Evolutionary conservation across 83 land plant species (phyloP).

Genomic region (Picea mariana): DNA sequence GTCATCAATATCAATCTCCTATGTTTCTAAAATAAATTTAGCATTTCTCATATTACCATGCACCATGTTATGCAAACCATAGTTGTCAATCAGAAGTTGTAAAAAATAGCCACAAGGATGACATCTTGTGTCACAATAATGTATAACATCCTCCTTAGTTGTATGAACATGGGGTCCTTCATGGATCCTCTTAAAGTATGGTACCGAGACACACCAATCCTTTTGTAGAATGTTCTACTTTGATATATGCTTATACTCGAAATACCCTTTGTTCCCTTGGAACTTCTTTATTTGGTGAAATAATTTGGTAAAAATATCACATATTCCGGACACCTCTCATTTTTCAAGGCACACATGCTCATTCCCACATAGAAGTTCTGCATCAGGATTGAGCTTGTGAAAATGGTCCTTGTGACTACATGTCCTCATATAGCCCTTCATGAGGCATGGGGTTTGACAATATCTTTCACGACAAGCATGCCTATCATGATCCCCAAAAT

Average conservation of each 20-base stretch:
- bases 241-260: constrained; percentile 32
- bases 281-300: background rate
- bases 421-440: constrained; percentile 26
- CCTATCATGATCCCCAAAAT: constrained; percentile 7
- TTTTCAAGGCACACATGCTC: constrained; percentile 25
- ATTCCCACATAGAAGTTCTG: constrained; percentile 27
- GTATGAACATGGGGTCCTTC: constrained; percentile 27
- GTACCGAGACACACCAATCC: constrained; percentile 27
- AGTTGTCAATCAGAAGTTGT: constrained; percentile 6
- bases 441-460: constrained; percentile 25
- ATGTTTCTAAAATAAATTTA: too few relatives aligned
- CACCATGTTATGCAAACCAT: constrained; percentile 23
- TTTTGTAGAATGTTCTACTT: constrained; percentile 20
- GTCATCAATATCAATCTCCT: too few relatives aligned
- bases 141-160: constrained; percentile 13
- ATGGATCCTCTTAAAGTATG: constrained; percentile 21
- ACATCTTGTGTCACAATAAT: too few relatives aligned
- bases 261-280: constrained; percentile 23
- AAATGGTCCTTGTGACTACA: constrained; percentile 32
- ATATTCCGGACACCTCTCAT: constrained; percentile 19
- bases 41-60: too few relatives aligned
- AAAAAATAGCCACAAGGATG: too few relatives aligned
- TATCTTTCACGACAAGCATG: constrained; percentile 32
- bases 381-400: constrained; percentile 10
- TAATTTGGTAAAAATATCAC: background rate